Evolutionary conservation across 1,284 basidiomycete species (phyloP), one percentile per base, ranked within the genome.

Genomic region (Pascua guehoae): DNA sequence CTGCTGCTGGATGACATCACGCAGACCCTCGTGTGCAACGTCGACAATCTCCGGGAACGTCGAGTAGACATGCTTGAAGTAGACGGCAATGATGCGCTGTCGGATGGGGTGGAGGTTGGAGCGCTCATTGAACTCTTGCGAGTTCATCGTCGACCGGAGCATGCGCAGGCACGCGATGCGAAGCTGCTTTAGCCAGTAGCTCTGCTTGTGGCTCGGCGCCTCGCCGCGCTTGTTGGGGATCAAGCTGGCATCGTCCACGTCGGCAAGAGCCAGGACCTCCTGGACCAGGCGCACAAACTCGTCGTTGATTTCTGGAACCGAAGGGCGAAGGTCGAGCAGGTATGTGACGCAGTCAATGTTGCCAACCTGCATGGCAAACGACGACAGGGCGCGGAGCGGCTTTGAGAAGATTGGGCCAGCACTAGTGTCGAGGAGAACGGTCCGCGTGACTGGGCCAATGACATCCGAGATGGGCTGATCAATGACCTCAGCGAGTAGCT

Each of bases 21-120:
- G 85, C 47, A 99, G 83, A 50, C 92, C 92, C 65, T 95, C 90
- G 69, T 98, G 93, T 1, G 96, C 94, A 11, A 93, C 93, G 66
- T 95, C 88, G 67, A 98, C 97, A 60, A 99, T 89, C 70, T 97
- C 93, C 12, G 86, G 82, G n/a, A 88, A 89, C 17, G 87, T 83
- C 5, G 94, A 96, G 77, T 99, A 99, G 46, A 99, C 83, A 14
- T 95, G 94, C 79, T 98, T 98, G 84, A 99, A 99, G 79, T 98
- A 98, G 17, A 98, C 91, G 38, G 89, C 83, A 24, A 93, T 96
- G 41, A 98, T 89, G 64, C 91, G 88, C 78, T 90, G 90, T 52
- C 93, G 84, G 4, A 89, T 90, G 12, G 69, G 66, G 5, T 65
- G 62, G 70, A 88, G 85, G 57, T 82, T 84, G 62, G 92, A 88